Conservation (phyloP, 1,284 basidiomycete genomes). For the Lentinula novae-zelandiae region DNA sequence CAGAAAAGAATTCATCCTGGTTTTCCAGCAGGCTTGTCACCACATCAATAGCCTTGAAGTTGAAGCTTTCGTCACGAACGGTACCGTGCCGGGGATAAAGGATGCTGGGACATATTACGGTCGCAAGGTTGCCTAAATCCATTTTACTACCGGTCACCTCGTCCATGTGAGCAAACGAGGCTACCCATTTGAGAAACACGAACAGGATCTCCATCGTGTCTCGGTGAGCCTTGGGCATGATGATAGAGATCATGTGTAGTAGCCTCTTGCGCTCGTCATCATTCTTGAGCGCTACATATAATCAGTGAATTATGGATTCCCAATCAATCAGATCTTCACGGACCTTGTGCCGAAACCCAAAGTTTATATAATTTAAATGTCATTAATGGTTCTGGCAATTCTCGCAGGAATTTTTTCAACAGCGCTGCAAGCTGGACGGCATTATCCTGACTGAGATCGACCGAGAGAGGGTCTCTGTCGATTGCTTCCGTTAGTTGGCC, state of each 20-base stretch:
- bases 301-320: conserved; percentile 13
- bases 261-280: conserved; percentile 80
- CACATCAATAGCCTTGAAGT: conserved; percentile 69
- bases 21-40: conserved; percentile 85
- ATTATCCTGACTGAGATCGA: conserved; percentile 93
- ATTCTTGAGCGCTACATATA: conserved; percentile 59
- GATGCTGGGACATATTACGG: conserved; percentile 96
- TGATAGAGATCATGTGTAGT: conserved; percentile 83
- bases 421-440: conserved; percentile 96
- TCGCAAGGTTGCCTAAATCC: conserved; percentile 96
- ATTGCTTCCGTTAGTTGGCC: conserved; percentile 90
- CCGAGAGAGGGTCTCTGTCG: conserved; percentile 87
- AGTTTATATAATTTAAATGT: conserved; percentile 92
- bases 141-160: conserved; percentile 99
- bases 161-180: conserved; percentile 97
- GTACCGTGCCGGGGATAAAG: conserved; percentile 86
- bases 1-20: conserved; percentile 92
- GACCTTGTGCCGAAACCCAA: conserved; percentile 86
- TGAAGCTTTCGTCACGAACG: conserved; percentile 90
- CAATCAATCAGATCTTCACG: conserved; percentile 29
- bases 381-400: conserved; percentile 94
- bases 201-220: conserved; percentile 98
- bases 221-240: conserved; percentile 90
- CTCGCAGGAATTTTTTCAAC: conserved; percentile 95
- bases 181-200: conserved; percentile 99